Evolutionary conservation across 352 stramenopile species (phyloP), one percentile per base, ranked within the genome.

Genomic region (Thraustochytrium striatum): DNA sequence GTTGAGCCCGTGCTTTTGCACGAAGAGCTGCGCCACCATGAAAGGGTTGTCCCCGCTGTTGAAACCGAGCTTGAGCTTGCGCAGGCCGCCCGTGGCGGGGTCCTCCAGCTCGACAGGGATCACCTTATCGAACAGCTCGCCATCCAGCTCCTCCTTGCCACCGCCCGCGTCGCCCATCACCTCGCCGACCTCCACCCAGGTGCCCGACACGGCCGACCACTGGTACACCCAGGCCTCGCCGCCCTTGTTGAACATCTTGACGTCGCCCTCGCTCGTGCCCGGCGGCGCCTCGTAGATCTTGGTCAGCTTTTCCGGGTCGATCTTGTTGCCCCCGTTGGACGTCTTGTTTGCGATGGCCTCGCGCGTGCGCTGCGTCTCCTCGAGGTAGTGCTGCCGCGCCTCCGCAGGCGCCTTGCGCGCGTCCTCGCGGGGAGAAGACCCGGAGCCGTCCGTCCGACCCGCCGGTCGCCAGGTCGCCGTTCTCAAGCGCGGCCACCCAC

Each of bases 21-120:
- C 97, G 83, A 98, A 98, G 38, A 88, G 84, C 84, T 98, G 94
- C 2, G 95, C 94, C 8, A 94, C 91, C 5, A 94, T 89, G 84
- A 98, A 98, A 38, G 94, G 93, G 86, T 98, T 98, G 70, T 98
- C 92, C 7, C 93, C 94, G 85, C 96, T 95, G 81, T 98, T 98
- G 88, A 97, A 98, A 19, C 94, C 95, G 81, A 98, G 97, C 82
- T 97, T 83, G n/a, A 98, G 87, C 59, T 92, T 97, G 57, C 89
- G 88, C 0, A 98, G 84, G 3, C 91, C 91, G 25, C 94, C 91
- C 25, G 81, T 84, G 1, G 92, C 88, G 7, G 65, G 65, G 30
- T 93, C 85, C 81, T 98, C 95, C 57, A 98, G 93, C 84, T 98
- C 95, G 69, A 98, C 96, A 0, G 94, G 94, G 33, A 98, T 94